Evolutionary conservation across 306 rosid species (phyloP), one percentile per base, ranked within the genome.

Genomic region (Abrus precatorius): DNA sequence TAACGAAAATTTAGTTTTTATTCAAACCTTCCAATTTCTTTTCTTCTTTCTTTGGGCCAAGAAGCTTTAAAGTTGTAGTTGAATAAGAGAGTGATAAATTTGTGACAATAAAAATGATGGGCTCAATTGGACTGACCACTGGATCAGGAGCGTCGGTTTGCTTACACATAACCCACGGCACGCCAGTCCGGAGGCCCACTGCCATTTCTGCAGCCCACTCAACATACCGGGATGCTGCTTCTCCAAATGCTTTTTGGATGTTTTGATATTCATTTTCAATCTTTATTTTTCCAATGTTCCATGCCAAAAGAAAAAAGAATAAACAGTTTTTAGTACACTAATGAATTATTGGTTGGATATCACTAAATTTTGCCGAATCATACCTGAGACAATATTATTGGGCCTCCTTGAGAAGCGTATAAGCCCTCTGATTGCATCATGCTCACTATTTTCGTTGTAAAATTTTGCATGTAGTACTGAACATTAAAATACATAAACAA

Each of bases 111-210:
- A 29, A 4, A 33, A 45, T 0, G 27, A 48, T 57, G 20, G 83
- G 60, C 9, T 36, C 40, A 36, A 34, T 11, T 28, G 11, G 27
- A 74, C 89, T 61, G 2, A 91, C 93, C 76, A 90, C 79, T 0
- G 97, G 93, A 81, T 90, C 88, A 53, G 94, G 94, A 63, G 97
- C 97, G 40, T 89, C 93, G 3, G 70, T 62, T 78, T 92, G 93
- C 88, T 89, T 87, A 87, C 97, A 92, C 97, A 92, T 92, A 14
- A 86, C 50, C 95, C 93, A 90, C 0, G 93, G 92, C 0, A 85
- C 92, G 0, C 93, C 97, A 38, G 92, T 92, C 1, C 74, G 76
- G 55, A 90, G 92, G 70, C 72, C 85, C 45, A 86, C 92, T 0
- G 84, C 92, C 92, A 90, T 90, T 30, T 88, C 32, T 9, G 91